Conservation (phyloP, 2,329 filamentous ascomycete genomes). For the Ilyonectria robusta region DNA sequence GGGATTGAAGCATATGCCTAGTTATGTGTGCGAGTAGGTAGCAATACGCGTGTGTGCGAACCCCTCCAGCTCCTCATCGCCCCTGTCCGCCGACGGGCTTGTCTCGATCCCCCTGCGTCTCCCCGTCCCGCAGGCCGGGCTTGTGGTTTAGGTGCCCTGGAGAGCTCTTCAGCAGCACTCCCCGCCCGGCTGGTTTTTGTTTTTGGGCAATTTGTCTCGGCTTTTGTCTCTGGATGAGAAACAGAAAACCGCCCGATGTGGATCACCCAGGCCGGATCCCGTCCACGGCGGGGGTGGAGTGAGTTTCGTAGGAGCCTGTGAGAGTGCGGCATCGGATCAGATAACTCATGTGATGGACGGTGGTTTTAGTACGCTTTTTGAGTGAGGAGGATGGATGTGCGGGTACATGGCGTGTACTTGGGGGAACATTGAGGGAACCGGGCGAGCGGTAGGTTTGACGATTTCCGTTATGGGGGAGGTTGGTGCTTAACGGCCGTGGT, state of each 20-base stretch:
- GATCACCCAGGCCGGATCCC: conserved; percentile 1
- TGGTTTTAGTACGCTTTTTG: not conserved
- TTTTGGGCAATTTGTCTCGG: not conserved
- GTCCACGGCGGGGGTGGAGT: conserved; percentile 21
- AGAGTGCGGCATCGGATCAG: conserved; percentile 32
- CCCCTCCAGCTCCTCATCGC: too few relatives aligned
- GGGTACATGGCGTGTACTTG: not conserved
- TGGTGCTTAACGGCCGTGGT: too few relatives aligned
- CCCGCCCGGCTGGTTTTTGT: too few relatives aligned
- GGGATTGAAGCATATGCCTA: too few relatives aligned
- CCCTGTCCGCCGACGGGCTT: too few relatives aligned
- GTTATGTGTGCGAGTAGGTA: too few relatives aligned
- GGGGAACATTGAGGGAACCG: not conserved
- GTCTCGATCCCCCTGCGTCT: not conserved
- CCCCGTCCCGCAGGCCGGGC: too few relatives aligned
- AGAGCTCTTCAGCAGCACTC: too few relatives aligned
- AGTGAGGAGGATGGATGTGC: not conserved
- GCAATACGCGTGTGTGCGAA: too few relatives aligned
- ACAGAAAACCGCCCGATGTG: not conserved
- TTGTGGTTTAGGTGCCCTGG: too few relatives aligned
- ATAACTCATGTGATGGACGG: conserved; percentile 5
- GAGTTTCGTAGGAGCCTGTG: conserved; percentile 20
- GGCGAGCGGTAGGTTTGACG: not conserved
- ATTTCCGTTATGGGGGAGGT: not conserved
- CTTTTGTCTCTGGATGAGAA: conserved; percentile 1